Conservation (phyloP, 176 grass and related monocot species). For the Rhynchospora pubera region DNA sequence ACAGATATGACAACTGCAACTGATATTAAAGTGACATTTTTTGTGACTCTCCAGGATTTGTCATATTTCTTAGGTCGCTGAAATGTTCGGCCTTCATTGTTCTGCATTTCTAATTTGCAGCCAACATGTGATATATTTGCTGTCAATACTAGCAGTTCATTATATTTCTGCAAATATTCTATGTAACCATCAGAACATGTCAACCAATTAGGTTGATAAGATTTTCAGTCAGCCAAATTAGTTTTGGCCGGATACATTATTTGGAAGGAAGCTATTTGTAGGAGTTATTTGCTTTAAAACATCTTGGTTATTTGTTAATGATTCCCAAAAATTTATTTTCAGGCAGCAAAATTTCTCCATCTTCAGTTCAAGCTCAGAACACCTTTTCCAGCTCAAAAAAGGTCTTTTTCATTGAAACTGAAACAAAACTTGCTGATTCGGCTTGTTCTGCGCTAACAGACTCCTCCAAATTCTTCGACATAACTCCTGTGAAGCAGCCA, state of each 20-base stretch:
- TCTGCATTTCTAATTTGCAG: neutral
- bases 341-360: constrained; percentile 44
- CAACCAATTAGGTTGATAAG: neutral
- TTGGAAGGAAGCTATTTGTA: neutral
- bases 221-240: neutral
- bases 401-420: constrained; percentile 23
- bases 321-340: neutral
- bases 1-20: neutral
- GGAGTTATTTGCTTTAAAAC: neutral
- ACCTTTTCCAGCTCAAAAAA: constrained; percentile 20
- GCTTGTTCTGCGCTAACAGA: constrained; percentile 37
- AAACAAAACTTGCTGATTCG: constrained; percentile 40
- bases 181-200: neutral
- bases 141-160: neutral
- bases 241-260: neutral
- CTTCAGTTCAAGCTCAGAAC: constrained; percentile 39
- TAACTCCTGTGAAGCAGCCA: constrained; percentile 18
- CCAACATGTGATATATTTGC: too few relatives aligned
- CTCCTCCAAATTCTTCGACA: constrained; percentile 31
- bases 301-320: neutral
- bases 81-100: neutral
- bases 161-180: neutral
- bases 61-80: neutral
- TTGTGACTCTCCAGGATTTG: neutral
- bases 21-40: neutral